Percentiles rank a stretch among this genome's conserved stretches.
Evolutionary conservation across 2,329 filamentous ascomycete genomes (phyloP).

Genomic region (Tolypocladium cylindrosporum): DNA sequence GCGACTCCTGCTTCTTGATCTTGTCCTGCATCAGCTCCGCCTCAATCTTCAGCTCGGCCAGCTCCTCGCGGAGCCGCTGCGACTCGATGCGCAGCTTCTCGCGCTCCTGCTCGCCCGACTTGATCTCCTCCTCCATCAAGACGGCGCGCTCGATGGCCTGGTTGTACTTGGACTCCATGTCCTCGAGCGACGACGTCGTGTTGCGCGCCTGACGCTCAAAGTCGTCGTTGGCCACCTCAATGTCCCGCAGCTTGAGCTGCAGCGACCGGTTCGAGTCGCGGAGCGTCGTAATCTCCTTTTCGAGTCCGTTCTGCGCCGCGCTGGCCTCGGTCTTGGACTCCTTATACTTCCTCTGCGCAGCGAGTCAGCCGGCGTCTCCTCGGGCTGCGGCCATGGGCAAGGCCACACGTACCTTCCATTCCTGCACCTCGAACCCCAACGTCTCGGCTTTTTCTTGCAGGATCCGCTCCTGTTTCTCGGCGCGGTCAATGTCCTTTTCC

Average conservation of each 20-base stretch:
- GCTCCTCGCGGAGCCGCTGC: constrained; percentile 80
- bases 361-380: constrained; percentile 2
- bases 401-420: constrained; percentile 74
- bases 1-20: constrained; percentile 59
- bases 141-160: constrained; percentile 85
- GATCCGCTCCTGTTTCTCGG: constrained; percentile 82
- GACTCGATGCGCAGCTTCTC: constrained; percentile 82
- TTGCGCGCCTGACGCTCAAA: constrained; percentile 94
- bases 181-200: constrained; percentile 90
- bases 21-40: constrained; percentile 92
- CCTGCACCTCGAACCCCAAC: constrained; percentile 81
- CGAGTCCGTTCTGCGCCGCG: constrained; percentile 70
- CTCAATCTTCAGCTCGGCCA: constrained; percentile 89
- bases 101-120: constrained; percentile 81
- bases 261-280: constrained; percentile 75
- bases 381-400: background rate
- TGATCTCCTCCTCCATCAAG: constrained; percentile 92
- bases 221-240: constrained; percentile 96
- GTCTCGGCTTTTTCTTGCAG: constrained; percentile 81
- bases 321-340: constrained; percentile 86
- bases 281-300: constrained; percentile 91
- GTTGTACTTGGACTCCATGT: constrained; percentile 95
- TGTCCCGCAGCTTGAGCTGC: constrained; percentile 79
- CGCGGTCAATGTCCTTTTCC: constrained; percentile 91
- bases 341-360: constrained; percentile 76